These are phyloP conservation scores for Rostrohypoxylon terebratum DNA, from an alignment of 495 filamentous ascomycete species.

Conservation along the genomic window DNA sequence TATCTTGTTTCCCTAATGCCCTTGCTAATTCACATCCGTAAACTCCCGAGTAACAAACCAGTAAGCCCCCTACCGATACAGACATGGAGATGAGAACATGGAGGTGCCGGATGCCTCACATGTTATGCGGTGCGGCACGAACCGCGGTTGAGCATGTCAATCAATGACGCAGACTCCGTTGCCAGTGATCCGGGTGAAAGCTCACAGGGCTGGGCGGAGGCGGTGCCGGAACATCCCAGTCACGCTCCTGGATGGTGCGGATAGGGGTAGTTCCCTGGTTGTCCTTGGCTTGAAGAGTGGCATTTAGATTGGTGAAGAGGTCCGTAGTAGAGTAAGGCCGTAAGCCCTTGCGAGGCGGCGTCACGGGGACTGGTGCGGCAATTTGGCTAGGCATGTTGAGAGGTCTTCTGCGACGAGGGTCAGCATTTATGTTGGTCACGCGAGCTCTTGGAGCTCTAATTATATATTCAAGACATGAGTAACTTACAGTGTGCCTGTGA, in stretches of 20 bases:
- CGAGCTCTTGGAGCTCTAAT: background rate
- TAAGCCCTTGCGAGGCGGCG: conserved; percentile 54
- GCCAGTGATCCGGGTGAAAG: conserved; percentile 61
- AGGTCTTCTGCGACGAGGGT: conserved; percentile 23
- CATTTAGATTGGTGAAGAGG: conserved; percentile 61
- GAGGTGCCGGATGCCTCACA: conserved; percentile 20
- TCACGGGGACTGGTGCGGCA: conserved; percentile 58
- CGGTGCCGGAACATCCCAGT: conserved; percentile 63
- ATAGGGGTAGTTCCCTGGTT: conserved; percentile 54
- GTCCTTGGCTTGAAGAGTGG: conserved; percentile 55
- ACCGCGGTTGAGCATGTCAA: conserved; percentile 5
- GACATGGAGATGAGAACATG: conserved; percentile 38
- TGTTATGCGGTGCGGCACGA: background rate
- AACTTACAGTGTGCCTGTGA: conserved; percentile 24
- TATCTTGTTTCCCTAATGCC: conserved; percentile 45
- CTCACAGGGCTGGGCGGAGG: conserved; percentile 63
- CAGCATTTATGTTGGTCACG: conserved; percentile 1
- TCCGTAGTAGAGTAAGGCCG: conserved; percentile 56
- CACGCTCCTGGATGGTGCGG: conserved; percentile 60
- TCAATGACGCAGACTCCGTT: conserved; percentile 44
- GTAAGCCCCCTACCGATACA: conserved; percentile 45
- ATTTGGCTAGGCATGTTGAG: conserved; percentile 61
- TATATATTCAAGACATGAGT: background rate
- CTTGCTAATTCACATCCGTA: conserved; percentile 42
- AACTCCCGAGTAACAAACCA: conserved; percentile 45